Percentiles rank a stretch among this genome's conserved stretches.
These are phyloP conservation scores for Abortiporus biennis DNA, from an alignment of 1,284 basidiomycete genomes.

Conservation along the genomic window DNA sequence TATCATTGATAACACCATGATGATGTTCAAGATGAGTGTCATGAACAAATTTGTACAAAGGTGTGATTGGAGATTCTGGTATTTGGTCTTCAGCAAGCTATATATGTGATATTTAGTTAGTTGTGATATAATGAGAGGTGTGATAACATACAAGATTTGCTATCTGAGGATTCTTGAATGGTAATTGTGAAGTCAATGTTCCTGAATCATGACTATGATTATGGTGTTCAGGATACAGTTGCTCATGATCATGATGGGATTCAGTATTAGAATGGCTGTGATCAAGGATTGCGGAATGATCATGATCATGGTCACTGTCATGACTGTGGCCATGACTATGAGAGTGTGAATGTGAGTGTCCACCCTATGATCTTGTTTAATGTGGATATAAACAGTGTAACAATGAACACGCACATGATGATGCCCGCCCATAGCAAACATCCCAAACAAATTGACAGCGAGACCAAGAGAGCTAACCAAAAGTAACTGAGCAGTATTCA, in stretches of 20 bases:
- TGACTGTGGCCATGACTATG: constrained; percentile 34
- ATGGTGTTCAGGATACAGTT: too few relatives aligned
- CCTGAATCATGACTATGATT: too few relatives aligned
- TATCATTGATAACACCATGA: constrained; percentile 15
- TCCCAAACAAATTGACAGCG: constrained; percentile 94
- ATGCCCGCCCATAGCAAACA: constrained; percentile 98
- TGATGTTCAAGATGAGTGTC: constrained; percentile 24
- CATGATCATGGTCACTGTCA: constrained; percentile 16
- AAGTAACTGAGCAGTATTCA: constrained; percentile 93
- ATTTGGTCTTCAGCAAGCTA: constrained; percentile 1
- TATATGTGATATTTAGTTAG: neutral
- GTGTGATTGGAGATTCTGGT: neutral
- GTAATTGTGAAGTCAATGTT: too few relatives aligned
- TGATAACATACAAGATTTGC: too few relatives aligned
- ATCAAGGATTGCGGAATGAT: too few relatives aligned
- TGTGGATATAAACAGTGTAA: neutral
- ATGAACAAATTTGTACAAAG: constrained; percentile 10
- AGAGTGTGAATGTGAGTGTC: constrained; percentile 9
- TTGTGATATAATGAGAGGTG: neutral
- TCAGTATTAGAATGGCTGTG: constrained; percentile 7
- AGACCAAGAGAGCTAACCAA: constrained; percentile 88
- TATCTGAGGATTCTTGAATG: too few relatives aligned
- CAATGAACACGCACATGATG: constrained; percentile 57
- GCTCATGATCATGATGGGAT: constrained; percentile 19
- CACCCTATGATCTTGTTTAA: neutral